phyloP scores from a whole-genome alignment of 2,329 filamentous ascomycete genomes.

The Penicillium sp. region DNA sequence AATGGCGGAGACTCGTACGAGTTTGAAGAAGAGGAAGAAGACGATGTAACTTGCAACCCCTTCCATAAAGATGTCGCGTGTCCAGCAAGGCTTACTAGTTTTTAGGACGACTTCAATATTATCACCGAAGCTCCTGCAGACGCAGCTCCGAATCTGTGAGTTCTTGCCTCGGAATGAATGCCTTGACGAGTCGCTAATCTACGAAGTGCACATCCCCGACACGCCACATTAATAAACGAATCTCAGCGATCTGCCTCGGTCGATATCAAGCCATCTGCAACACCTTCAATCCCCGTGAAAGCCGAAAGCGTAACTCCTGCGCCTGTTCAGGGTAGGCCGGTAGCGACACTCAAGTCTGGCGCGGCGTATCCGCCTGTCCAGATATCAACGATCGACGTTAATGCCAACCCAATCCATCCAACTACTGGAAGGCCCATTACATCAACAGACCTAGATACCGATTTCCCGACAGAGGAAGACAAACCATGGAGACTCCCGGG shows the following conservation, averaged over 20 bases:
- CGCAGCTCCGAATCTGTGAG: conserved; percentile 36
- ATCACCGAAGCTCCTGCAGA: conserved; percentile 46
- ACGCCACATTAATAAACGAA: conserved; percentile 34
- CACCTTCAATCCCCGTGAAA: conserved; percentile 25
- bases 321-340: conserved; percentile 31
- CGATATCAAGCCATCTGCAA: conserved; percentile 36
- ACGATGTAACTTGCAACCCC: conserved; percentile 19
- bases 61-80: neutral
- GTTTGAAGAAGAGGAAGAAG: conserved; percentile 40
- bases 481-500: conserved; percentile 96
- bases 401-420: conserved; percentile 75
- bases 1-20: conserved; percentile 35
- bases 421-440: conserved; percentile 73
- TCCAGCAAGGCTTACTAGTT: conserved; percentile 15
- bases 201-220: conserved; percentile 37
- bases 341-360: conserved; percentile 48
- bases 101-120: conserved; percentile 48
- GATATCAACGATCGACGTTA: conserved; percentile 80
- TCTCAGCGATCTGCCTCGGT: conserved; percentile 30
- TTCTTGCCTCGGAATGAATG: conserved; percentile 12
- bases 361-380: conserved; percentile 63
- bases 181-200: conserved; percentile 18
- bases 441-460: conserved; percentile 71
- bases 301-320: conserved; percentile 30
- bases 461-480: conserved; percentile 67